Evolutionary conservation across 495 filamentous ascomycete species (phyloP).

Genomic region (Xylaria acuta): DNA sequence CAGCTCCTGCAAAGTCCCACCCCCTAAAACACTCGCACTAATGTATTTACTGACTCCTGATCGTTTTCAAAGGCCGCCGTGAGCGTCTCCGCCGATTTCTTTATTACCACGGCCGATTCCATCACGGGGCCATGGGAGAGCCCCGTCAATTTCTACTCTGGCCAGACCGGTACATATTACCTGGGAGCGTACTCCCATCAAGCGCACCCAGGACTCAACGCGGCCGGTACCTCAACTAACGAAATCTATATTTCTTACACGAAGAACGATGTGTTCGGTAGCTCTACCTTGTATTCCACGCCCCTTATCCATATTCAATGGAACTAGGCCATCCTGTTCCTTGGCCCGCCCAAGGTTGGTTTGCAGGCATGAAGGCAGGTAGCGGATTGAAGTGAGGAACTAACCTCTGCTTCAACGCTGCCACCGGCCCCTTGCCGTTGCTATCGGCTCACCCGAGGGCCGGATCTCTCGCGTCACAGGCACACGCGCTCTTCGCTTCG

Average conservation of each 20-base stretch:
- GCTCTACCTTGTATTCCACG: background rate
- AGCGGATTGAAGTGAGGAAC: background rate
- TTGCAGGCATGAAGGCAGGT: background rate
- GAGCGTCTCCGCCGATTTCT: conserved; percentile 39
- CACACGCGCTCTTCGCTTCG: background rate
- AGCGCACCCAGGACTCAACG: conserved; percentile 37
- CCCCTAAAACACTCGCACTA: background rate
- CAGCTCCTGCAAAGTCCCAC: background rate
- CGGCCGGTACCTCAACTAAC: conserved; percentile 28
- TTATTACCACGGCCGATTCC: conserved; percentile 41
- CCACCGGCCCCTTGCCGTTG: background rate
- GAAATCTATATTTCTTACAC: conserved; percentile 43
- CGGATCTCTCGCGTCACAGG: background rate
- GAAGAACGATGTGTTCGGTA: conserved; percentile 18
- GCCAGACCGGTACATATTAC: conserved; percentile 25
- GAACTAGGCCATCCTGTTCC: conserved; percentile 11
- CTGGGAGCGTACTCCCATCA: conserved; percentile 37
- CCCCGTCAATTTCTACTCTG: conserved; percentile 37
- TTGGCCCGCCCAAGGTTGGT: background rate
- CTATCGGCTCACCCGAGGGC: background rate
- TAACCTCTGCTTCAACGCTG: background rate
- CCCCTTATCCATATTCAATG: conserved; percentile 27
- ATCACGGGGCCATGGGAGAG: conserved; percentile 41
- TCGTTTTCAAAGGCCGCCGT: conserved; percentile 14
- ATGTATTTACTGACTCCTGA: background rate